Conservation (phyloP, 805 yeast species). For the Priceomyces castillae region DNA sequence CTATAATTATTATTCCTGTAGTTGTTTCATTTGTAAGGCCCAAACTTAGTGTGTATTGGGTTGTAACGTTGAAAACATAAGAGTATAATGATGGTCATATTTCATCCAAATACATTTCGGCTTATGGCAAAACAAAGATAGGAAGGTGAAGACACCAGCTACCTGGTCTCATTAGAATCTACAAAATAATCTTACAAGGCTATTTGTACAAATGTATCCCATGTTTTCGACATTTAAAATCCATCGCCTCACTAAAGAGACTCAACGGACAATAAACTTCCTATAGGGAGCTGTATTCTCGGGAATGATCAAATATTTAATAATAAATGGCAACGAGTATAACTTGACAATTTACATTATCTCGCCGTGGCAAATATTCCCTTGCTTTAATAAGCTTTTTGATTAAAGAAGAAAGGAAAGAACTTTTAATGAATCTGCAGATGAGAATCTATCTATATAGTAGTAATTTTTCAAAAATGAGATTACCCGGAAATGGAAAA, state of each 20-base stretch:
- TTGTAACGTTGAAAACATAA: too few relatives aligned
- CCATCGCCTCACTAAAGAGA: slow-evolving; percentile 54
- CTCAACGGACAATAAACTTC: slow-evolving; percentile 56
- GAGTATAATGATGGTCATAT: too few relatives aligned
- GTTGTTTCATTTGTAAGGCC: too few relatives aligned
- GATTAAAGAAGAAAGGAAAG: slow-evolving; percentile 42
- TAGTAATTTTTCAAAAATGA: background rate
- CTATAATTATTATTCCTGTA: too few relatives aligned
- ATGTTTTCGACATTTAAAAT: slow-evolving; percentile 57
- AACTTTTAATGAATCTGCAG: background rate
- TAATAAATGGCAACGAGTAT: slow-evolving; percentile 61
- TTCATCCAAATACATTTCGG: too few relatives aligned
- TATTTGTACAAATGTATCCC: slow-evolving; percentile 31
- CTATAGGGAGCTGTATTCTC: slow-evolving; percentile 52
- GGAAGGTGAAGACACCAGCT: too few relatives aligned
- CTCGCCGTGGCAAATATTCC: slow-evolving; percentile 71
- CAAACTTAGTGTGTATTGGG: too few relatives aligned
- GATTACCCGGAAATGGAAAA: background rate
- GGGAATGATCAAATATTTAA: slow-evolving; percentile 45
- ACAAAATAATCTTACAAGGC: background rate
- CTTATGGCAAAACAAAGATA: too few relatives aligned
- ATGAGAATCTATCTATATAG: background rate
- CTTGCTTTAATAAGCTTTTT: slow-evolving; percentile 51
- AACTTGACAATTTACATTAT: slow-evolving; percentile 58
- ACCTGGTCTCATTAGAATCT: too few relatives aligned